Conservation (phyloP, 495 filamentous ascomycete species). For the Penicillium mononematosum region DNA sequence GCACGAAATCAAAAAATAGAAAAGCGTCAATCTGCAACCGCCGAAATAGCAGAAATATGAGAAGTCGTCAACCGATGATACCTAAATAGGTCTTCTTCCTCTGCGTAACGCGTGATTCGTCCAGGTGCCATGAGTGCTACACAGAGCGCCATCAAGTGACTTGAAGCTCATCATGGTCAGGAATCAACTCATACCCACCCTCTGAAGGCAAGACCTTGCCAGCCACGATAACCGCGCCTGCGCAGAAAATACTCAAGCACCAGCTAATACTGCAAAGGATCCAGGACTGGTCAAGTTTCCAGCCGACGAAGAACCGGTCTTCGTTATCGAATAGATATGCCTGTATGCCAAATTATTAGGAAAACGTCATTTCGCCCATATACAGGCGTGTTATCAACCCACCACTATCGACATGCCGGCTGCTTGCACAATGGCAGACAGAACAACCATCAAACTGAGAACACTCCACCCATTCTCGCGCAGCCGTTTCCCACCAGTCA, state of each 20-base stretch:
- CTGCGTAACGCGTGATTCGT: not conserved
- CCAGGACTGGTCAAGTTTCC: slow-evolving; percentile 77
- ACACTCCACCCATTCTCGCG: slow-evolving; percentile 77
- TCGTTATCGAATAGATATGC: slow-evolving; percentile 83
- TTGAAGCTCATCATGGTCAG: slow-evolving; percentile 35
- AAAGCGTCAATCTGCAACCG: slow-evolving; percentile 2
- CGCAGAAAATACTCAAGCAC: slow-evolving; percentile 60
- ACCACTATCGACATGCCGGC: slow-evolving; percentile 77
- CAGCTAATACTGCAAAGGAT: slow-evolving; percentile 74
- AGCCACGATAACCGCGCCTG: slow-evolving; percentile 59
- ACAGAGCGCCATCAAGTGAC: slow-evolving; percentile 10
- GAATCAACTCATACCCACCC: slow-evolving; percentile 81
- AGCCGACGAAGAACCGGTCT: slow-evolving; percentile 81
- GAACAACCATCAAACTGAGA: slow-evolving; percentile 58
- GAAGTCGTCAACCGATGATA: not conserved
- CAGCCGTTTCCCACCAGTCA: slow-evolving; percentile 73
- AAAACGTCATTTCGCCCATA: not conserved
- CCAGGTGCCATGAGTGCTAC: not conserved
- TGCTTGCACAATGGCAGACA: slow-evolving; percentile 62
- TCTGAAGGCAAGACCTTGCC: slow-evolving; percentile 70
- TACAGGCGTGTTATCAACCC: slow-evolving; percentile 35
- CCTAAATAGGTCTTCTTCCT: not conserved
- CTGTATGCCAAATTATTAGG: slow-evolving; percentile 38
- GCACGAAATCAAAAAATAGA: not conserved
- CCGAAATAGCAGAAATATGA: slow-evolving; percentile 7